Evolutionary conservation across 768 basidiomycete genomes (phyloP), one percentile per base, ranked within the genome.

Genomic region (Agrocybe praecox): DNA sequence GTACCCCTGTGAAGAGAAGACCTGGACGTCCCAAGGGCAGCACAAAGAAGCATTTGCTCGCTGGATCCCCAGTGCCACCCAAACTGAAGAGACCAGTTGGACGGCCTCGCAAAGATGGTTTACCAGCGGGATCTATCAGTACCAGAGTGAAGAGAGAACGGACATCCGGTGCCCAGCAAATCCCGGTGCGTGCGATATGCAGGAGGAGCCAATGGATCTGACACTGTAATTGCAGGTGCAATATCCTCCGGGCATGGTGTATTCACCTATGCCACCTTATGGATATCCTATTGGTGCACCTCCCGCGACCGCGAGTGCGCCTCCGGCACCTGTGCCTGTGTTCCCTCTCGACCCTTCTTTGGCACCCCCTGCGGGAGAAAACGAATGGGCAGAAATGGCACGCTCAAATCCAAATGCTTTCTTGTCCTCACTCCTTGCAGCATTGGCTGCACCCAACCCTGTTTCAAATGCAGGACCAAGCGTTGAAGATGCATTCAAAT

Each of bases 1-100:
- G 64, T 1, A 58, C 58, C 1, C 69, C 72, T 14, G 55, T 60
- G 18, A 91, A 91, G 69, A 86, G 90, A 43, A 82, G 82, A 17
- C 88, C 89, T 11, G 90, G 90, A 2, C 77, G 90, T 29, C 90
- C 90, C 6, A 90, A 90, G 67, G 90, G 90, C 33, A 90, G 88
- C 65, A 88, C 87, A 12, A 90, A 89, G 75, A 92, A 92, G 67
- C 75, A 76, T 21, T 59, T 77, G 1, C 64, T 76, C 2, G 77
- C 72, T 46, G 62, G 65, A 0, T 64, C 71, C 10, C 52, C 69
- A 8, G 21, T 67, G 2, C 74, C 79, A 2, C 77, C 82, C 23
- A 89, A 88, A 70, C 71, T 84, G 52, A 92, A 90, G 69, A 77
- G 91, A 45, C 91, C 91, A 15, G 90, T 92, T 1, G 91, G 91